A percentile compares a stretch with the other conserved stretches of the same genome.
These are phyloP conservation scores for Astrocystis sublimbata DNA, from an alignment of 495 filamentous ascomycete genomes.

Conservation along the genomic window DNA sequence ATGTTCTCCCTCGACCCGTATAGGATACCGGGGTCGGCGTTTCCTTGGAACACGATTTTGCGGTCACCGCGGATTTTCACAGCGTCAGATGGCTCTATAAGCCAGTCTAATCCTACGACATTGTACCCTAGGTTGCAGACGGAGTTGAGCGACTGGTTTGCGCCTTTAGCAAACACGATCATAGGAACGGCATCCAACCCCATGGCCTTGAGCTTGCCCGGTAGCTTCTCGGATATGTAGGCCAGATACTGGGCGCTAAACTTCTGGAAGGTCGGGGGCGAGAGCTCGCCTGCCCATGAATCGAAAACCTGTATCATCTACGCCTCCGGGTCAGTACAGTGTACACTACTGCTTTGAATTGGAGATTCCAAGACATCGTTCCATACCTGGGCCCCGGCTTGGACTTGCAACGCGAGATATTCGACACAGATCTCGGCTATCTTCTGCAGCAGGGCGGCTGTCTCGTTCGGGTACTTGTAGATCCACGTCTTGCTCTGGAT, in stretches of 20 bases:
- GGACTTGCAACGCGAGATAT: conserved; percentile 87
- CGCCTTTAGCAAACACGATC: conserved; percentile 99
- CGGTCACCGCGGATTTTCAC: conserved; percentile 72
- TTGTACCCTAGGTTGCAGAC: conserved; percentile 88
- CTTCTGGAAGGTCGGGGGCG: conserved; percentile 74
- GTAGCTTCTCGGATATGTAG: conserved; percentile 78
- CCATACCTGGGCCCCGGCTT: conserved; percentile 79
- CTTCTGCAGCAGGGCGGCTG: conserved; percentile 80
- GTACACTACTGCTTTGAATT: no score
- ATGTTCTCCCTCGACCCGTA: conserved; percentile 84
- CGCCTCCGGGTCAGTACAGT: not conserved
- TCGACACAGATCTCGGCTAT: conserved; percentile 91
- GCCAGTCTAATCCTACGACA: conserved; percentile 92
- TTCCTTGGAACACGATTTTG: conserved; percentile 79
- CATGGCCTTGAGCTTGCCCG: conserved; percentile 67
- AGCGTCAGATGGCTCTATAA: conserved; percentile 84
- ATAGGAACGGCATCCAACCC: conserved; percentile 82
- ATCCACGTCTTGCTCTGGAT: conserved; percentile 92
- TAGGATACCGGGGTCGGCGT: conserved; percentile 90
- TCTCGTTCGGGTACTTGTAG: conserved; percentile 80
- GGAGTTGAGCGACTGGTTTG: conserved; percentile 92
- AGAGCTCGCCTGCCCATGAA: conserved; percentile 95
- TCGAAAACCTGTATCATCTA: conserved; percentile 97
- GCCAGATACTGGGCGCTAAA: conserved; percentile 86
- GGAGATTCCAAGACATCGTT: not conserved